phyloP scores from a whole-genome alignment of 345 rosid genomes.

The Nasturtium officinale region DNA sequence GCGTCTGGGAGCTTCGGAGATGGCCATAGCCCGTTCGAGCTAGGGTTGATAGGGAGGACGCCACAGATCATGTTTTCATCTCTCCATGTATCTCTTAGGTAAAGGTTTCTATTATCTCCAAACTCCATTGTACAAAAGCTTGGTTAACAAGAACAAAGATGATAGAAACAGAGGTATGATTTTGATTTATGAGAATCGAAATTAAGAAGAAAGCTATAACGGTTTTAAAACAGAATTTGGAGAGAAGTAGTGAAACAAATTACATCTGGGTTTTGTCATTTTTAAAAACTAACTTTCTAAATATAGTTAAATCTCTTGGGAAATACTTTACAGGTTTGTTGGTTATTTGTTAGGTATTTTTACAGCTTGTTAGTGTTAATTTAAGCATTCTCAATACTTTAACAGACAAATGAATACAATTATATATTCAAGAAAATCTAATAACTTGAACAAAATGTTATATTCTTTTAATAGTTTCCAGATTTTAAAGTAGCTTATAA shows the following conservation, averaged over 20 bases:
- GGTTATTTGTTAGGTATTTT: slow-evolving; percentile 24
- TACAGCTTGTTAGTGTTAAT: slow-evolving; percentile 36
- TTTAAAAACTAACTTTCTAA: slow-evolving; percentile 21
- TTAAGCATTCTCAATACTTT: slow-evolving; percentile 14
- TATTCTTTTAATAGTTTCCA: background rate
- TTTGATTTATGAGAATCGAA: slow-evolving; percentile 1
- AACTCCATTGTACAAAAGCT: slow-evolving; percentile 32
- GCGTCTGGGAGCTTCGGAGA: slow-evolving; percentile 20
- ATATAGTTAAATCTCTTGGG: slow-evolving; percentile 18
- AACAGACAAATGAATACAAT: slow-evolving; percentile 19
- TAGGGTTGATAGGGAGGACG: slow-evolving; percentile 31
- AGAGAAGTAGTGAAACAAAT: slow-evolving; percentile 24
- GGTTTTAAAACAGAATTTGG: slow-evolving; percentile 22
- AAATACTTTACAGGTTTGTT: slow-evolving; percentile 20
- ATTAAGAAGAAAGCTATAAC: slow-evolving; percentile 2
- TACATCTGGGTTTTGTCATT: slow-evolving; percentile 28
- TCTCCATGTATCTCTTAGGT: slow-evolving; percentile 46
- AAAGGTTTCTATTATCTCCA: slow-evolving; percentile 28
- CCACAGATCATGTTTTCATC: slow-evolving; percentile 33
- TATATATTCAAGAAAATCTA: background rate
- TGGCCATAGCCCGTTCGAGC: slow-evolving; percentile 41
- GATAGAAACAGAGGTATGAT: background rate
- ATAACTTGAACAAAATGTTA: slow-evolving; percentile 14
- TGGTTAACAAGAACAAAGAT: slow-evolving; percentile 13
- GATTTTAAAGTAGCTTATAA: background rate